These are phyloP conservation scores for Hordeum marinum DNA, from an alignment of 176 grass and related monocot species.

Conservation along the genomic window DNA sequence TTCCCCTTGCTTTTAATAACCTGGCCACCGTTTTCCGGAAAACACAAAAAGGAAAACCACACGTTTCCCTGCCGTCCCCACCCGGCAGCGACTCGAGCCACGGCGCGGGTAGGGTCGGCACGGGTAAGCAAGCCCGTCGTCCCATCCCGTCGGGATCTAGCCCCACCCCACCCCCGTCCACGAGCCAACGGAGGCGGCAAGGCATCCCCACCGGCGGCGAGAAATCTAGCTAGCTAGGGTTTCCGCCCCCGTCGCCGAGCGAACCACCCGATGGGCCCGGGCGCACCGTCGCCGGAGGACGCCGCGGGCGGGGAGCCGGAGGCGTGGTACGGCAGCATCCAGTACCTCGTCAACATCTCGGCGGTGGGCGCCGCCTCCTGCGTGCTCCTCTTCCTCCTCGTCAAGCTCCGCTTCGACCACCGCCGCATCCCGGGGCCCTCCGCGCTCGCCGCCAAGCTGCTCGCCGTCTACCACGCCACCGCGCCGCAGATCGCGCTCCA, in stretches of 20 bases:
- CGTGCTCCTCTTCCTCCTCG: slow-evolving; percentile 86
- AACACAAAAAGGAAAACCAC: background rate
- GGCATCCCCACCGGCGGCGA: slow-evolving; percentile 16
- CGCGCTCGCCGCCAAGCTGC: slow-evolving; percentile 85
- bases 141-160: slow-evolving; percentile 17
- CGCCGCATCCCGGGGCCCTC: slow-evolving; percentile 89
- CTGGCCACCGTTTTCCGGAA: background rate
- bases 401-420: slow-evolving; percentile 94
- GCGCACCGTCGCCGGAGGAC: slow-evolving; percentile 41
- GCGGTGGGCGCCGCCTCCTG: slow-evolving; percentile 73
- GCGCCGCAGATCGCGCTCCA: slow-evolving; percentile 94
- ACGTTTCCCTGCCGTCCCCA: background rate
- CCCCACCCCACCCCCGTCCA: background rate
- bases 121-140: background rate
- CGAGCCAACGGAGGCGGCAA: slow-evolving; percentile 9
- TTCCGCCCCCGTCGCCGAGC: background rate
- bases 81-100: background rate
- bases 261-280: slow-evolving; percentile 5
- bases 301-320: slow-evolving; percentile 46
- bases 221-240: slow-evolving; percentile 56
- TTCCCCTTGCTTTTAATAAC: too few species aligned
- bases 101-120: background rate
- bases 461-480: slow-evolving; percentile 91
- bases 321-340: slow-evolving; percentile 97
- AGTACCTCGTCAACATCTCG: slow-evolving; percentile 98